Conservation (phyloP, 228 moss, liverwort and hornwort species). For the Sphagnum fallax region DNA sequence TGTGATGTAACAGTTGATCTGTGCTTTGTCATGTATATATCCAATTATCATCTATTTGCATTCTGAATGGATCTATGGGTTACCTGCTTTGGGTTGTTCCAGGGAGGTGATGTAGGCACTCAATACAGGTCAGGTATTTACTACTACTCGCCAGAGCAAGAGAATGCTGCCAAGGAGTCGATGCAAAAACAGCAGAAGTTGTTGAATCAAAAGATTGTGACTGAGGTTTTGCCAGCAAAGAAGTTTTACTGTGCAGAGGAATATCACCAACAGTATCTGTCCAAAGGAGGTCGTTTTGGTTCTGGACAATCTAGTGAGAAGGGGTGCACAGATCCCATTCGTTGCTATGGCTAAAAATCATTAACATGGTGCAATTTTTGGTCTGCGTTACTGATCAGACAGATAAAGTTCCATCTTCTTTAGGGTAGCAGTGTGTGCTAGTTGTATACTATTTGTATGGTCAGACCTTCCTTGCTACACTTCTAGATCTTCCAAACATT, state of each 20-base stretch:
- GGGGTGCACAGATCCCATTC: conserved; percentile 78
- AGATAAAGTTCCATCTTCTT: too few species aligned
- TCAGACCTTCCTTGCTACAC: too few species aligned
- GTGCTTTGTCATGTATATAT: too few species aligned
- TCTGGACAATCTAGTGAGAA: conserved; percentile 55
- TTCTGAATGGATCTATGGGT: too few species aligned
- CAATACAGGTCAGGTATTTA: conserved; percentile 92
- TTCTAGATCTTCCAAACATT: too few species aligned
- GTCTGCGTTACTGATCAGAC: too few species aligned
- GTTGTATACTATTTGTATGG: too few species aligned
- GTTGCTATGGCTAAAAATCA: conserved; percentile 70
- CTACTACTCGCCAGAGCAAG: conserved; percentile 73
- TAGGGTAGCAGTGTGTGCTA: too few species aligned
- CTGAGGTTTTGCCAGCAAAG: conserved; percentile 72
- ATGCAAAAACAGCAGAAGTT: conserved; percentile 41
- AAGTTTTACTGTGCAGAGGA: conserved; percentile 76
- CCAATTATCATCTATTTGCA: too few species aligned
- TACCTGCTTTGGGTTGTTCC: too few species aligned
- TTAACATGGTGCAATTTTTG: too few species aligned
- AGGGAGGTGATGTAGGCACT: conserved; percentile 86
- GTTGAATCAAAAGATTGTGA: conserved; percentile 54
- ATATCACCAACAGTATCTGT: conserved; percentile 86
- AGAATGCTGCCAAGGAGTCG: conserved; percentile 50
- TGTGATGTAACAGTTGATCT: too few species aligned
- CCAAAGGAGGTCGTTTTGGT: conserved; percentile 82